Base-by-base conservation (phyloP, 768 basidiomycete species). In the Daedaleopsis sinensis region DNA sequence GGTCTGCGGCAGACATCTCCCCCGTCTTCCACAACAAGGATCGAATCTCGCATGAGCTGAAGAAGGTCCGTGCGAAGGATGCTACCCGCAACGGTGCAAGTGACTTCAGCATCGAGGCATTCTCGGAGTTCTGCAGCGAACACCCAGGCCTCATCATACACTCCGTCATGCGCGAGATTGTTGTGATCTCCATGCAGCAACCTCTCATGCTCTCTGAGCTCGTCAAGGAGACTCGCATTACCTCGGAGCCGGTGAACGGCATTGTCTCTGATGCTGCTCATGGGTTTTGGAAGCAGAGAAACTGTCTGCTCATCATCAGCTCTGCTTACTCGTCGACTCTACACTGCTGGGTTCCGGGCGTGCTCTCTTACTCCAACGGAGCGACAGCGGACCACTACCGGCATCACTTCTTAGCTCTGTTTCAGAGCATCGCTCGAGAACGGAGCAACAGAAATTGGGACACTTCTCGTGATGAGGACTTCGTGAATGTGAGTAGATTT, bases 241-340 rank as follows among this genome's bases (percentile, higher is more conserved):
- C 32, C 10, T 21, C 11, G 12, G 62, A 58, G 35, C 47, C 76
- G 3, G 58, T 77, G 19, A 76, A 78, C 65, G 77, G 77, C 0
- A 52, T 73, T 19, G 70, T 78, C 27, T 73, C 70, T 23, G 75
- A 78, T 66, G 77, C 71, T 0, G 74, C 75, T 11, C 76, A 79
- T 64, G 71, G 73, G 12, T 79, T 62, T 57, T 79, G 74, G 71
- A 52, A 39, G n/a, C 67, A 71, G 5, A 58, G 62, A 1, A 73
- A 70, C 16, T 59, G 62, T 8, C 55, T 77, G 1, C 71, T 78
- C 18, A 73, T 79, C 58, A 64, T 76, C 13, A 69, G 65, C 2
- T 78, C 74, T 0, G 59, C 64, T 0, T 77, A 73, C 52, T 74
- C 67, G 16, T 65, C 59, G 0, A 55, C 61, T 8, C 66, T 77